Conservation (phyloP, 345 rosid genomes). For the Mercurialis annua region DNA sequence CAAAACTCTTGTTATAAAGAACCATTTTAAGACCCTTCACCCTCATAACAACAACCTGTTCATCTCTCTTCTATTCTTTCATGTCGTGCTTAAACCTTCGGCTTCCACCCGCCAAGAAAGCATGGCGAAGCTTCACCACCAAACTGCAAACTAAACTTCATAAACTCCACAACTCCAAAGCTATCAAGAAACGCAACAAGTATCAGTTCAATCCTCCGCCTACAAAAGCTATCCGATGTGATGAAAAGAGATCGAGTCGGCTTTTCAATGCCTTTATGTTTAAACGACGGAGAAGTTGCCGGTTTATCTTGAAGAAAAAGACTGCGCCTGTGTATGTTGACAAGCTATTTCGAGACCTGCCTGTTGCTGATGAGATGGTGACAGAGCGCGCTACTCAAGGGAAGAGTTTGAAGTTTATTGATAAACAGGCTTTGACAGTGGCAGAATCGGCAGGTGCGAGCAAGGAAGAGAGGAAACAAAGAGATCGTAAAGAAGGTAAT, state of each 20-base stretch:
- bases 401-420: conserved; percentile 13
- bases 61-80: not conserved
- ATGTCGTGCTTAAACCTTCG: conserved; percentile 57
- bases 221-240: not conserved
- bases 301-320: conserved; percentile 37
- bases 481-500: not conserved
- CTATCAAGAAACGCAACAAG: conserved; percentile 29
- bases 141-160: conserved; percentile 46
- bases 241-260: not conserved
- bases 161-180: conserved; percentile 39
- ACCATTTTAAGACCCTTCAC: not conserved
- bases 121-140: conserved; percentile 66
- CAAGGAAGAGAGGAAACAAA: conserved; percentile 1
- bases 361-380: conserved; percentile 5
- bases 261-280: conserved; percentile 6
- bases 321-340: conserved; percentile 49
- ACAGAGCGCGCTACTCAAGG: not conserved
- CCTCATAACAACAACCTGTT: not conserved
- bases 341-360: conserved; percentile 44
- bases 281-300: not conserved
- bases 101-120: conserved; percentile 58
- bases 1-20: conserved; percentile 10
- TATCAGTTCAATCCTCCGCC: conserved; percentile 4
- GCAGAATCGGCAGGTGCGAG: conserved; percentile 12
- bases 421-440: not conserved